Evolutionary conservation across 148 eudicot genomes (phyloP), one percentile per base, ranked within the genome.

Genomic region (Salicornia ramosissima): DNA sequence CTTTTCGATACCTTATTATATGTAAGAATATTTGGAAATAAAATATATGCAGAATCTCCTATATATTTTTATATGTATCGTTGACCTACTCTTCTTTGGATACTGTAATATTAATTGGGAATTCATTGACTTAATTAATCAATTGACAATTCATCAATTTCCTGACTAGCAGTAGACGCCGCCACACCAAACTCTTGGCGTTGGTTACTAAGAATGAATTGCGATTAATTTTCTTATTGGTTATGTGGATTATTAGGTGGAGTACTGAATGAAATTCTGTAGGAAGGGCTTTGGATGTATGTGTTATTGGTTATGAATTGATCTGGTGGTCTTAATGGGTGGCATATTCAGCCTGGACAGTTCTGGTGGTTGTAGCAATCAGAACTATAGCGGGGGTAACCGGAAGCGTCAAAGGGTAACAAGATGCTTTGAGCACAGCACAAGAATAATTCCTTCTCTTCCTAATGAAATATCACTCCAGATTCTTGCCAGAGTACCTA

Each of bases 401-500:
- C 69, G 80, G 60, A 95, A 95, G 81, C 83, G 99, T 76, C 96
- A 76, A 71, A 86, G 78, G 76, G 81, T 86, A 13, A 75, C 87
- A 16, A 70, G 71, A 77, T 83, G 58, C 71, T 79, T 79, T 69
- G 96, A 87, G 68, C 86, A 91, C 13, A 81, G 61, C 63, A 78
- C 87, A 10, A 80, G 89, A 34, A 66, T 95, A 70, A 95, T 95
- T 75, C 96, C 99, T 4, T 80, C 81, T 74, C 91, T 95, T 47
- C 99, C 99, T n/a, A 87, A 95, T 72, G 99, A 95, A 80, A 81
- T 95, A 71, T 91, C 99, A 16, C 81, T 95, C 13, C 96, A 85
- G 60, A 91, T 95, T 74, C 91, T 95, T 45, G 97, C 99, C 26
- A 77, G 97, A 68, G 79, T 95, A 65, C 97, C 97, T 40, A 85